Conservation (phyloP, 176 grass and related monocot species). For the Aechmea fasciata region DNA sequence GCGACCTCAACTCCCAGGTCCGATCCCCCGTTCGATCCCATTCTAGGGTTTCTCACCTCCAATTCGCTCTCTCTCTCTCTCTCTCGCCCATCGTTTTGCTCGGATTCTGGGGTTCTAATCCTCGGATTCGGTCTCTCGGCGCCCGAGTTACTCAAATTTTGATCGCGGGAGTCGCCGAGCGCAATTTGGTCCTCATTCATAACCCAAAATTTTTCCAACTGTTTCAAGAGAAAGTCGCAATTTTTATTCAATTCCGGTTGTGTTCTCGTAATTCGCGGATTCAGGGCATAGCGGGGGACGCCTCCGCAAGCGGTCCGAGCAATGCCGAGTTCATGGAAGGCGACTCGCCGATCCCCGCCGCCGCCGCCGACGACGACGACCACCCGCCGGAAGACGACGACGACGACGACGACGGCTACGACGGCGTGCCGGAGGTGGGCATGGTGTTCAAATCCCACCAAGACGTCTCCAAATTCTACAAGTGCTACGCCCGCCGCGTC, state of each 20-base stretch:
- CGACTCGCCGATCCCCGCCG: constrained; percentile 2
- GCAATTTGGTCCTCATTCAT: too few relatives aligned
- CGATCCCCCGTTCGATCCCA: not conserved
- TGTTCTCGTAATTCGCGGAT: too few relatives aligned
- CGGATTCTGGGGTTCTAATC: not conserved
- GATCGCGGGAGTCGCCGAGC: too few relatives aligned
- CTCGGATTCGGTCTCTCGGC: not conserved
- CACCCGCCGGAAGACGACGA: constrained; percentile 25
- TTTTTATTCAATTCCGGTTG: not conserved
- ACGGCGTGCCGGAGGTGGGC: constrained; percentile 69
- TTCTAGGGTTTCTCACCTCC: not conserved
- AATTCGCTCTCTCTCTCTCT: constrained; percentile 6
- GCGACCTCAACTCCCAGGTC: constrained; percentile 75
- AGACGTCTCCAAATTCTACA: constrained; percentile 76
- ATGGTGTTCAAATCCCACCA: constrained; percentile 83
- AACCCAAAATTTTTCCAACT: not conserved
- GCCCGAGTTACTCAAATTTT: not conserved
- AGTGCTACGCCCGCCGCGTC: constrained; percentile 64
- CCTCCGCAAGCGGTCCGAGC: too few relatives aligned
- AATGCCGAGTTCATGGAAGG: constrained; percentile 16
- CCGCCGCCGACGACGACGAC: constrained; percentile 21
- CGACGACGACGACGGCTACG: constrained; percentile 12
- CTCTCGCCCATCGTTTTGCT: not conserved
- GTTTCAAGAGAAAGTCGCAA: not conserved
- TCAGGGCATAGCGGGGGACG: too few relatives aligned